phyloP scores from a whole-genome alignment of 495 filamentous ascomycete species.

The Penicillium cosmopolitanum region DNA sequence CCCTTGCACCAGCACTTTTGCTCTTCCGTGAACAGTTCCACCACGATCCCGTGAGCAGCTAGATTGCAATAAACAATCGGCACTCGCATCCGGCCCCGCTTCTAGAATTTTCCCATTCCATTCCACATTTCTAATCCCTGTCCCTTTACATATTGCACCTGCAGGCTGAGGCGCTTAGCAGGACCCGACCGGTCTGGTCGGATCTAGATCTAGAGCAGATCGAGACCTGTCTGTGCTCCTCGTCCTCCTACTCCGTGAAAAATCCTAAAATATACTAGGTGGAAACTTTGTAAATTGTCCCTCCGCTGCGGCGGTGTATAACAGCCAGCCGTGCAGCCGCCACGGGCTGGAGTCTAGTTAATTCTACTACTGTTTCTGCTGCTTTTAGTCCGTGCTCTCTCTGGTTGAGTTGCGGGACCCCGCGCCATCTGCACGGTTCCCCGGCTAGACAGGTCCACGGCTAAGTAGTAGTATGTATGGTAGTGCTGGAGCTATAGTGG shows the following conservation, averaged over 20 bases:
- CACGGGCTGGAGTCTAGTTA: too few relatives aligned
- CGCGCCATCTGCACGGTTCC: conserved; percentile 1
- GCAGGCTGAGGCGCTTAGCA: not conserved
- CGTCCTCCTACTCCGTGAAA: not conserved
- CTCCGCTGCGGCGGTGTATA: not conserved
- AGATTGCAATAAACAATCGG: conserved; percentile 22
- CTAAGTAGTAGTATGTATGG: not conserved
- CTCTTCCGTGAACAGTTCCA: not conserved
- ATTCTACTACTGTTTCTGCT: not conserved
- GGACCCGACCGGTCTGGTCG: not conserved
- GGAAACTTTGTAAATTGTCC: not conserved
- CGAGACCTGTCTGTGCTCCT: not conserved
- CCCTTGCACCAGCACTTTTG: conserved; percentile 7
- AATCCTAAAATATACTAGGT: not conserved
- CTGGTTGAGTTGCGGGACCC: conserved; percentile 1
- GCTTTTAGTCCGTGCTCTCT: not conserved
- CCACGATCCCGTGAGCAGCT: conserved; percentile 19
- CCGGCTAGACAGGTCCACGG: not conserved
- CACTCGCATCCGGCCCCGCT: conserved; percentile 4
- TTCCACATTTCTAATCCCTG: not conserved
- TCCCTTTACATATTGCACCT: not conserved
- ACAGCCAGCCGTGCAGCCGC: not conserved
- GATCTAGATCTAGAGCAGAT: conserved; percentile 2
- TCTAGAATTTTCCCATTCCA: conserved; percentile 18
- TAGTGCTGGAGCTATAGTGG: not conserved